A percentile compares a stretch with the other conserved stretches of the same genome.
These are phyloP conservation scores for Stephanodiscus minutulus DNA, from an alignment of 108 stramenopile genomes.

Conservation along the genomic window DNA sequence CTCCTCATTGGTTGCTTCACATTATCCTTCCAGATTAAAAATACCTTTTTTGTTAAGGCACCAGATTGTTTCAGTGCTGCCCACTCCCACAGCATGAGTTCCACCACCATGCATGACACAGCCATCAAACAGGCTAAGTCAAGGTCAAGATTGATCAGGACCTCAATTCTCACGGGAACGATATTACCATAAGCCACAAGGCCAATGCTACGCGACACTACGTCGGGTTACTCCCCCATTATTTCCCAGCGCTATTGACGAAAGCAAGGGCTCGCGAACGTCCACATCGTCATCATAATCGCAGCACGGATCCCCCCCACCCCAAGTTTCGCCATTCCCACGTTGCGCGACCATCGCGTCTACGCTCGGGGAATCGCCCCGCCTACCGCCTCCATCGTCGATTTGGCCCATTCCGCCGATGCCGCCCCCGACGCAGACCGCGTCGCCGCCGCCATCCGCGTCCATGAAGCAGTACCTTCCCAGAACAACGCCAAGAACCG, in stretches of 20 bases:
- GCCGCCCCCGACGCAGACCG: neutral
- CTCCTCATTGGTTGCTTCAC: no score
- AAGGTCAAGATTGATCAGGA: no score
- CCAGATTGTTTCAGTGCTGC: no score
- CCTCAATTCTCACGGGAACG: neutral
- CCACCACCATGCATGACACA: neutral
- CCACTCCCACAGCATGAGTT: no score
- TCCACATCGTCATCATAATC: conserved; percentile 36
- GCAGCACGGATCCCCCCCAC: conserved; percentile 38
- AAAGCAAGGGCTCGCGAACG: conserved; percentile 7
- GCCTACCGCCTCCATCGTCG: conserved; percentile 2
- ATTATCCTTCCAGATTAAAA: no score
- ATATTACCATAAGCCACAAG: no score
- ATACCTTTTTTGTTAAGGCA: no score
- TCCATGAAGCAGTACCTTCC: conserved; percentile 38
- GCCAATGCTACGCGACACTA: neutral
- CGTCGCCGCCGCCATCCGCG: conserved; percentile 15
- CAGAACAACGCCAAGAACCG: conserved; percentile 32
- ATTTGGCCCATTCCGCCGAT: conserved; percentile 1
- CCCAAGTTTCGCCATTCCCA: conserved; percentile 29
- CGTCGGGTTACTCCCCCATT: conserved; percentile 11
- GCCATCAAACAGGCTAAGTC: neutral
- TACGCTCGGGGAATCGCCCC: conserved; percentile 1
- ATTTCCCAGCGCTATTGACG: conserved; percentile 1
- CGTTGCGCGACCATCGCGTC: neutral